Conservation (phyloP, 2,329 filamentous ascomycete genomes). For the Neurospora sp. region DNA sequence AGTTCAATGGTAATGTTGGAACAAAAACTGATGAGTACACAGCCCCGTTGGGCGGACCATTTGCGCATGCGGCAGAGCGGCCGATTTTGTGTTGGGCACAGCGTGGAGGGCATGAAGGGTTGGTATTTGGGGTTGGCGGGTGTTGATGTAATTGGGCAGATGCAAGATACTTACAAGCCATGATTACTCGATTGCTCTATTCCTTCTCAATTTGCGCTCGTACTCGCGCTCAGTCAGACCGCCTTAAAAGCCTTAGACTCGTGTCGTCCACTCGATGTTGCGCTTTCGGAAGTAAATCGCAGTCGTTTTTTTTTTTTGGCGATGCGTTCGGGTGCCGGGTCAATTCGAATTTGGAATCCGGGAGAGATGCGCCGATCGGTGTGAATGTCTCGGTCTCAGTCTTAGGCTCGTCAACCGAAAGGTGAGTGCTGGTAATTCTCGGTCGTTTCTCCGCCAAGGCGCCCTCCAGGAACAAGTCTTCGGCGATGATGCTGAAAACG, state of each 20-base stretch:
- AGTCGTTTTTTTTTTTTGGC: not conserved
- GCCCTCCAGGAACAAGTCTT: not conserved
- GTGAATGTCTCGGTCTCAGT: not conserved
- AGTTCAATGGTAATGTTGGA: not conserved
- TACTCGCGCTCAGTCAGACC: not conserved
- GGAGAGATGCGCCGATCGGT: not conserved
- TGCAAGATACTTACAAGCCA: not conserved
- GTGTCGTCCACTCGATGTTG: not conserved
- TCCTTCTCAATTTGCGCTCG: not conserved
- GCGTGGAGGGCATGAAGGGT: not conserved
- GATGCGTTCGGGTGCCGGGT: not conserved
- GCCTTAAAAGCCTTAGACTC: not conserved
- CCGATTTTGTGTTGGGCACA: not conserved
- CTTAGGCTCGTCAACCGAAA: not conserved
- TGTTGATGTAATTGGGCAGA: not conserved
- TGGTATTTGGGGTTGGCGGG: not conserved
- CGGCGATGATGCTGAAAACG: not conserved
- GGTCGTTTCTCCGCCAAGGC: not conserved
- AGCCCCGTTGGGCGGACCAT: not conserved
- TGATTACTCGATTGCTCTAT: not conserved
- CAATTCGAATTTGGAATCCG: not conserved
- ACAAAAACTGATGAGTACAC: not conserved
- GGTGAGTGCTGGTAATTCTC: not conserved
- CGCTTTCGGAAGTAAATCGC: not conserved
- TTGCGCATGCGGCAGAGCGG: not conserved